Evolutionary conservation across 306 rosid genomes (phyloP).

Genomic region (Cicer bijugum): DNA sequence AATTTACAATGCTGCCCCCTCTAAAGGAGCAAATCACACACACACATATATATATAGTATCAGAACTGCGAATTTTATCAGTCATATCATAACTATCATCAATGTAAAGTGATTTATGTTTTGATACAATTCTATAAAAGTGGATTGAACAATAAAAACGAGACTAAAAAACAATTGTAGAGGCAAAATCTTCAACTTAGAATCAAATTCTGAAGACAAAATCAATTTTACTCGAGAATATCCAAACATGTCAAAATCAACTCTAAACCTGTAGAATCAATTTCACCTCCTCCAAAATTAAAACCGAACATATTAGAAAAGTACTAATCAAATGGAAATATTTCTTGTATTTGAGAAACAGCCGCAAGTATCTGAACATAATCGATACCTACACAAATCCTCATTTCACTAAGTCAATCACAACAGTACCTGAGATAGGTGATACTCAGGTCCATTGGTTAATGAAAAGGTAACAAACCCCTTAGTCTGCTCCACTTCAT

Average conservation of each 20-base stretch:
- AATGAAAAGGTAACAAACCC: slow-evolving; percentile 86
- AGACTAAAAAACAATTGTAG: not conserved
- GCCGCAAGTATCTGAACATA: not conserved
- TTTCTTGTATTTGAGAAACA: slow-evolving; percentile 15
- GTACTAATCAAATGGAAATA: not conserved
- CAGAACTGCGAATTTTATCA: not conserved
- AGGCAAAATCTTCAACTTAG: not conserved
- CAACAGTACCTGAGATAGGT: slow-evolving; percentile 82
- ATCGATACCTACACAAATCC: slow-evolving; percentile 13
- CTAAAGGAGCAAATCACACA: not conserved
- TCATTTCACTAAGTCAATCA: slow-evolving; percentile 29
- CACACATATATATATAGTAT: too few species aligned
- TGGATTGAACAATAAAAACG: not conserved
- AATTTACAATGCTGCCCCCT: not conserved
- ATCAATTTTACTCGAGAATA: not conserved
- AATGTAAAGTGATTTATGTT: not conserved
- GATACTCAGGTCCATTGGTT: slow-evolving; percentile 95
- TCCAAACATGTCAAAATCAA: not conserved
- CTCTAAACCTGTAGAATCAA: too few species aligned
- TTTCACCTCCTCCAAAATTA: too few species aligned
- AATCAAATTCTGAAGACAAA: not conserved
- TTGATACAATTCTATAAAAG: not conserved
- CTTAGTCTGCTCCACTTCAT: slow-evolving; percentile 68
- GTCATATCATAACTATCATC: slow-evolving; percentile 3
- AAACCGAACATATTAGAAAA: too few species aligned